Base-by-base conservation (phyloP, 352 stramenopile genomes). In the Phytophthora palmivora region DNA sequence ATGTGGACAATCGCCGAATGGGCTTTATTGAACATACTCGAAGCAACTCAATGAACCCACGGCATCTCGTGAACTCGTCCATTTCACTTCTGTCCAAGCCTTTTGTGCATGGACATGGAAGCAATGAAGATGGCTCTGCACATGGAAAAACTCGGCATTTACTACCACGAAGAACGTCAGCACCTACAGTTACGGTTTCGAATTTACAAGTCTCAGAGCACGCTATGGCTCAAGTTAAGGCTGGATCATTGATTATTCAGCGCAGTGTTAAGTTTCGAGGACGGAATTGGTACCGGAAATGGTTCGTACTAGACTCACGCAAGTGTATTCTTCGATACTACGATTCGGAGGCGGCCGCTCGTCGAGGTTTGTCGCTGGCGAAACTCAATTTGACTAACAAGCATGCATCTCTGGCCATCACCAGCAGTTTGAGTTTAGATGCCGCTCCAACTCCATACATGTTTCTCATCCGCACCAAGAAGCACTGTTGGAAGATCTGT, bases 231-330 rank as follows among this genome's bases (percentile, higher is more conserved):
- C 38, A 70, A 28, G 66, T 76, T 34, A 88, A 92, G 47, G 55
- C 72, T 1, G 84, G 82, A 0, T 70, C 66, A 6, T 52, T 93
- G 6, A 93, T 93, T 44, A 75, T 93, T 26, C 78, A 93, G 57
- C 79, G 84, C 38, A 84, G 74, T 54, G 68, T 89, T 30, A 90
- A 89, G 52, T 90, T 90, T 26, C 81, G 79, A 8, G 81, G 82
- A 21, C 72, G 76, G 4, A 78, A 89, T 44, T 93, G 84, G 84
- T 93, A 93, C 37, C 79, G 82, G 38, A 93, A 93, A 62, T 93
- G 84, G 84, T 90, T 93, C 57, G 79, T 89, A 1, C 50, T 93
- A 7, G 80, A 93, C 51, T 68, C 63, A 6, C 67, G 61, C 18
- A 89, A 91, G 63, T 77, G 74, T n/a, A 47, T 87, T 0, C 36